Conservation (phyloP, 805 yeast genomes). For the Ogataea angusta region DNA sequence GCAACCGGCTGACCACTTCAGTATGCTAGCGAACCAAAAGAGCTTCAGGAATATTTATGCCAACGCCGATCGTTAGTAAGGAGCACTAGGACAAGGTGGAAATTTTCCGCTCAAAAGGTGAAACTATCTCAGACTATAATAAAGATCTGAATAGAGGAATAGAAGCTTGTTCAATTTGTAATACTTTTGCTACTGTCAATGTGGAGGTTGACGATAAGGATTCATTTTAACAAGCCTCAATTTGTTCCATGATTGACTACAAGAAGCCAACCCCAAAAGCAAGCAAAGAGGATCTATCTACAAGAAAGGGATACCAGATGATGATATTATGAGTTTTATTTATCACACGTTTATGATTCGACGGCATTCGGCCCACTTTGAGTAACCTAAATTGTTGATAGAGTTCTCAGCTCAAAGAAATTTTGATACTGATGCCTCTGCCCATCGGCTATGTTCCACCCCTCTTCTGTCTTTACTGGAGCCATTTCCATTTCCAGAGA, state of each 20-base stretch:
- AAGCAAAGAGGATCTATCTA: slow-evolving; percentile 32
- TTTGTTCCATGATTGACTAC: slow-evolving; percentile 16
- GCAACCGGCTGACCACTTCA: too few species aligned
- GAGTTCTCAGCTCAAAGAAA: slow-evolving; percentile 11
- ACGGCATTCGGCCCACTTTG: not conserved
- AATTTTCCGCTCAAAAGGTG: slow-evolving; percentile 18
- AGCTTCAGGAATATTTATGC: too few species aligned
- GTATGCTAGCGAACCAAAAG: too few species aligned
- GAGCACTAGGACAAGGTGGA: slow-evolving; percentile 5
- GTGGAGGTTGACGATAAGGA: slow-evolving; percentile 16
- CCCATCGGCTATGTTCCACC: too few species aligned
- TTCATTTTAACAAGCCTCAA: slow-evolving; percentile 26
- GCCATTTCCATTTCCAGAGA: too few species aligned
- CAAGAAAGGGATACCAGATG: slow-evolving; percentile 1
- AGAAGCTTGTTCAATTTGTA: too few species aligned
- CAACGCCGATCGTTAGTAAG: not conserved
- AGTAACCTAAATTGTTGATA: slow-evolving; percentile 13
- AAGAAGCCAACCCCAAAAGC: not conserved
- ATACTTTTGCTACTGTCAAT: slow-evolving; percentile 9
- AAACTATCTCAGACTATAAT: slow-evolving; percentile 18
- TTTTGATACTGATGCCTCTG: too few species aligned
- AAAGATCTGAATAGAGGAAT: too few species aligned
- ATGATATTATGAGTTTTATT: slow-evolving; percentile 16
- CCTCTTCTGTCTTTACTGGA: too few species aligned
- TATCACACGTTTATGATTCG: not conserved